phyloP scores from a whole-genome alignment of 371 early-diverging fungal species.

The Lichtheimia ornata region DNA sequence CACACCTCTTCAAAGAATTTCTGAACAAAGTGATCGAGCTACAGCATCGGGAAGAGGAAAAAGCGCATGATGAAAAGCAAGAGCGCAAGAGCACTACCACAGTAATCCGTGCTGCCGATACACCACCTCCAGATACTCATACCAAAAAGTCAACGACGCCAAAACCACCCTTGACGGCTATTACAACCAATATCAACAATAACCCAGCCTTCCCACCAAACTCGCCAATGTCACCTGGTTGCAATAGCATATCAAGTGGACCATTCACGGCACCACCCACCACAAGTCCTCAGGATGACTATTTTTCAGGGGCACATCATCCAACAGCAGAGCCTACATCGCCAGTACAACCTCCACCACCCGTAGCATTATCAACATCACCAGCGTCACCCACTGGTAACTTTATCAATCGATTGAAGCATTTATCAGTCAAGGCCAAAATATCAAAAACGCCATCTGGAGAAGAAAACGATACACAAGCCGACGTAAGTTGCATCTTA shows the following conservation, averaged over 20 bases:
- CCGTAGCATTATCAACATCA: constrained; percentile 40
- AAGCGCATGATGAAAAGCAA: not conserved
- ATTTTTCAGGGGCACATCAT: constrained; percentile 51
- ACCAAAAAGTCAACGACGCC: constrained; percentile 3
- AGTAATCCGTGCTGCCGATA: constrained; percentile 1
- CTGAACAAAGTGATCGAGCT: constrained; percentile 42
- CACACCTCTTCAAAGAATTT: constrained; percentile 66
- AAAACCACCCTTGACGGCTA: constrained; percentile 17
- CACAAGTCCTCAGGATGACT: constrained; percentile 36
- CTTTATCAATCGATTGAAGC: constrained; percentile 58
- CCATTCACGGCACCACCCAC: constrained; percentile 51
- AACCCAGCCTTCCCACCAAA: constrained; percentile 7
- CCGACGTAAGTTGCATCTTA: not conserved
- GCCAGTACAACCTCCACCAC: constrained; percentile 39
- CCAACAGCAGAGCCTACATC: constrained; percentile 19
- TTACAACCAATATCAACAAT: constrained; percentile 7
- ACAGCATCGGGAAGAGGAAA: constrained; percentile 31
- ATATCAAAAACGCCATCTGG: constrained; percentile 43
- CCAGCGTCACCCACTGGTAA: constrained; percentile 35
- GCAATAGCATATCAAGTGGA: constrained; percentile 17
- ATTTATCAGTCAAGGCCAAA: constrained; percentile 54
- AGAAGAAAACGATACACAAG: constrained; percentile 24
- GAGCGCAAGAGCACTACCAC: not conserved
- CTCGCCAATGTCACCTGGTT: not conserved
- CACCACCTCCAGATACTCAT: constrained; percentile 17